Percentiles rank a stretch among this genome's conserved stretches.
Evolutionary conservation across 2,329 filamentous ascomycete genomes (phyloP).

Genomic region (Ampelomyces quisqualis): DNA sequence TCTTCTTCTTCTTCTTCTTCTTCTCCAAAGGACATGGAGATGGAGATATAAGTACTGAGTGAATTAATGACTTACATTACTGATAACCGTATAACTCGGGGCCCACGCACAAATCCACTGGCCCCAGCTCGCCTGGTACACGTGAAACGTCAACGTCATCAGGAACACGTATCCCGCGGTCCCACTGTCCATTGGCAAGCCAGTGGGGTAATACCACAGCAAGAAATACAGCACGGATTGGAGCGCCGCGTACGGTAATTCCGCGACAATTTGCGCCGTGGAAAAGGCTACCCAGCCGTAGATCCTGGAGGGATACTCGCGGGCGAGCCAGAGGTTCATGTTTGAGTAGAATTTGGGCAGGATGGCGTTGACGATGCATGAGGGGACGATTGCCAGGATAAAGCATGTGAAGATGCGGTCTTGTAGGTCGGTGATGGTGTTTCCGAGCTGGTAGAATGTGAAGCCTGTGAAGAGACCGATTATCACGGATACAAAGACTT

Average conservation of each 20-base stretch:
- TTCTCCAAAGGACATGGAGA: too few relatives aligned
- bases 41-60: too few relatives aligned
- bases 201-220: constrained; percentile 63
- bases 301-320: constrained; percentile 64
- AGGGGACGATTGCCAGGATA: constrained; percentile 48
- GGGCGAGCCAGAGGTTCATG: constrained; percentile 56
- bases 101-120: too few relatives aligned
- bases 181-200: too few relatives aligned
- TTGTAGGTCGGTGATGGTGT: constrained; percentile 43
- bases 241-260: constrained; percentile 65
- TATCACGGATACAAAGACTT: constrained; percentile 26
- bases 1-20: too few relatives aligned
- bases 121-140: too few relatives aligned
- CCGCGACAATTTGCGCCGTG: constrained; percentile 66
- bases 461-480: constrained; percentile 31
- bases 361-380: constrained; percentile 45
- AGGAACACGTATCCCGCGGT: too few relatives aligned
- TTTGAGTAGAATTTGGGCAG: constrained; percentile 49
- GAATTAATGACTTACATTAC: too few relatives aligned
- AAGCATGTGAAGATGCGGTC: constrained; percentile 53
- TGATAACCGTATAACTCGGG: too few relatives aligned
- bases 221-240: constrained; percentile 63
- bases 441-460: constrained; percentile 30
- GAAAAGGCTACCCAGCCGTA: constrained; percentile 75
- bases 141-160: too few relatives aligned